Evolutionary conservation across 108 stramenopile genomes (phyloP), one percentile per base, ranked within the genome.

Genomic region (Stephanodiscus triporus): DNA sequence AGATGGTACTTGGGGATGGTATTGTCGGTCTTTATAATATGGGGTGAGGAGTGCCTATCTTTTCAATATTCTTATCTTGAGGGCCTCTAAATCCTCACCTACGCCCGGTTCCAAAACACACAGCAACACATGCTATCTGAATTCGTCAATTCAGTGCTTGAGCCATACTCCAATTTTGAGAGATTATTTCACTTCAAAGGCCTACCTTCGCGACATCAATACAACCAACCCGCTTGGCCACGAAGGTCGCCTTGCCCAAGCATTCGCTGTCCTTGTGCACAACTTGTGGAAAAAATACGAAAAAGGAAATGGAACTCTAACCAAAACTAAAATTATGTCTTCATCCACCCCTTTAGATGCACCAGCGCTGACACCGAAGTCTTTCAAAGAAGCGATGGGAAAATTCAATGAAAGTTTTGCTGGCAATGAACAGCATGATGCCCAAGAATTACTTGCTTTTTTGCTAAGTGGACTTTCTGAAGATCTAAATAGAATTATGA

Each of bases 401-500:
- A 91, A 91, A 73, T 91, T 95, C 71, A 96, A 95, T 68, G 93
- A 92, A 23, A 86, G 91, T 56, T 99, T 98, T 69, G 77, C 92
- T 9, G 98, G 98, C 23, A 96, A 95, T 65, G 97, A 97, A 66
- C 99, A 99, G 77, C 98, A 99, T 66, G 99, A 99, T 84, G 94
- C 96, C 27, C 98, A 99, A 87, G 98, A 99, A 64, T 78, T 99
- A 42, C 85, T 98, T 22, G 83, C 91, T 4, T 96, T 94, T 66
- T 57, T 97, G 45, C 82, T 99, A 11, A 95, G 82, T 57, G 97
- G 97, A 30, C 84, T 99, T 4, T 90, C 92, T 45, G 97, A 99
- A 57, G 99, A 99, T 81, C 85, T 99, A 70, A 99, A 99, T 63
- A 89, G 98, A 47, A 92, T 97, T 27, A 72, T 88, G 63, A 84